Evolutionary conservation across 1,139 yeast genomes (phyloP).

Genomic region (Starmera stellimalicola): DNA sequence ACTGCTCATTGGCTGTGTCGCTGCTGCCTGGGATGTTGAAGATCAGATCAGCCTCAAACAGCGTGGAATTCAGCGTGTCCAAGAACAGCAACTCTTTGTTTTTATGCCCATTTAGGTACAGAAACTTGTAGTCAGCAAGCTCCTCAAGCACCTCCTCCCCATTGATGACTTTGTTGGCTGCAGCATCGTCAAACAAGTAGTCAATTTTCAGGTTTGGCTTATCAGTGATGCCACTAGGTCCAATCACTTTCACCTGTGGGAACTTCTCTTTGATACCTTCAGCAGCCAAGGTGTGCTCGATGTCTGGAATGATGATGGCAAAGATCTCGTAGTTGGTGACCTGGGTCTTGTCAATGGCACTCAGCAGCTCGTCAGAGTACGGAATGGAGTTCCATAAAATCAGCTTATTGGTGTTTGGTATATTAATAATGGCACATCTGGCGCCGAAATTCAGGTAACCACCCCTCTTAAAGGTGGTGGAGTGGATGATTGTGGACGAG

Average conservation of each 20-base stretch:
- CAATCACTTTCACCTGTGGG: slow-evolving; percentile 14
- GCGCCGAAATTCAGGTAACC: slow-evolving; percentile 46
- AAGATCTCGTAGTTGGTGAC: slow-evolving; percentile 23
- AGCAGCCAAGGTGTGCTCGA: slow-evolving; percentile 47
- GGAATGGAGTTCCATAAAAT: slow-evolving; percentile 59
- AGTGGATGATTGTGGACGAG: slow-evolving; percentile 38
- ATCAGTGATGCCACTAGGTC: slow-evolving; percentile 16
- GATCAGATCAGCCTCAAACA: slow-evolving; percentile 49
- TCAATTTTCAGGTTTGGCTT: slow-evolving; percentile 17
- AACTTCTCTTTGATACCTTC: slow-evolving; percentile 10
- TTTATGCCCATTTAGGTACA: slow-evolving; percentile 42
- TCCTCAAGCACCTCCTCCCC: slow-evolving; percentile 10
- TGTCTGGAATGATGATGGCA: slow-evolving; percentile 39
- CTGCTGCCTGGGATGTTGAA: slow-evolving; percentile 30
- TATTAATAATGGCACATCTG: slow-evolving; percentile 40
- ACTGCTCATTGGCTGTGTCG: slow-evolving; percentile 30
- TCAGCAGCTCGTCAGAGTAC: slow-evolving; percentile 32
- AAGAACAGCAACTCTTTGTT: slow-evolving; percentile 48
- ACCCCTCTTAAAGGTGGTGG: slow-evolving; percentile 35
- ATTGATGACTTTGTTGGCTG: slow-evolving; percentile 11
- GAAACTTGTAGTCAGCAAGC: slow-evolving; percentile 36
- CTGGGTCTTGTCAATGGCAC: slow-evolving; percentile 29
- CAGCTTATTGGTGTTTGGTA: slow-evolving; percentile 31
- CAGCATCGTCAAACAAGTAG: slow-evolving; percentile 10
- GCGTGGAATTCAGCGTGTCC: slow-evolving; percentile 34